Conservation (phyloP, 2,329 filamentous ascomycete species). For the Hypoxylon sp. region DNA sequence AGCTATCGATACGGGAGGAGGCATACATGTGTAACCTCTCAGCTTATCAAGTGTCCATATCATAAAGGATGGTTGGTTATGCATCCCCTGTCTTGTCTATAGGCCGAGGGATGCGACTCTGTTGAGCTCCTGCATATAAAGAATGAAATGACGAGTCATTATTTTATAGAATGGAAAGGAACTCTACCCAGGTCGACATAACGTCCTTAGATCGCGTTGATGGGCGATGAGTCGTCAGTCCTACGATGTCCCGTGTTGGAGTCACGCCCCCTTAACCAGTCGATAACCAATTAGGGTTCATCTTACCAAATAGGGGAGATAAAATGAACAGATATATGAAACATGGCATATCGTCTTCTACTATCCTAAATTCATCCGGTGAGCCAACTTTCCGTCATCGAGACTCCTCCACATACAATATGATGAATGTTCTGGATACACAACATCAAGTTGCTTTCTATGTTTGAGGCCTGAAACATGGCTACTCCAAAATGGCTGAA, state of each 20-base stretch:
- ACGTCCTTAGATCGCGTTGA: constrained; percentile 9
- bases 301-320: background rate
- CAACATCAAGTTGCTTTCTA: constrained; percentile 15
- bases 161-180: constrained; percentile 5
- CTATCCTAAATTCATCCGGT: background rate
- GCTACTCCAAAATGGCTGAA: background rate
- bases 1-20: constrained; percentile 10
- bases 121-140: constrained; percentile 9
- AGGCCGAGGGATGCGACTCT: background rate
- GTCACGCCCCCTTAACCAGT: constrained; percentile 1
- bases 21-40: constrained; percentile 3
- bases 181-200: background rate
- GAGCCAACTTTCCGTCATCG: background rate
- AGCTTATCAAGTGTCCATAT: background rate
- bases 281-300: background rate
- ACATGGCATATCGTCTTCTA: background rate
- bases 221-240: background rate
- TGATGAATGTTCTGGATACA: constrained; percentile 13
- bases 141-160: constrained; percentile 32
- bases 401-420: background rate
- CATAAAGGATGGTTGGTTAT: background rate
- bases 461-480: background rate
- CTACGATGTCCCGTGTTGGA: background rate
- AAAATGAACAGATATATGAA: background rate
- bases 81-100: constrained; percentile 2